A percentile compares a stretch with the other conserved stretches of the same genome.
These are phyloP conservation scores for Colletotrichum agaves DNA, from an alignment of 2,329 filamentous ascomycete species.

Conservation along the genomic window DNA sequence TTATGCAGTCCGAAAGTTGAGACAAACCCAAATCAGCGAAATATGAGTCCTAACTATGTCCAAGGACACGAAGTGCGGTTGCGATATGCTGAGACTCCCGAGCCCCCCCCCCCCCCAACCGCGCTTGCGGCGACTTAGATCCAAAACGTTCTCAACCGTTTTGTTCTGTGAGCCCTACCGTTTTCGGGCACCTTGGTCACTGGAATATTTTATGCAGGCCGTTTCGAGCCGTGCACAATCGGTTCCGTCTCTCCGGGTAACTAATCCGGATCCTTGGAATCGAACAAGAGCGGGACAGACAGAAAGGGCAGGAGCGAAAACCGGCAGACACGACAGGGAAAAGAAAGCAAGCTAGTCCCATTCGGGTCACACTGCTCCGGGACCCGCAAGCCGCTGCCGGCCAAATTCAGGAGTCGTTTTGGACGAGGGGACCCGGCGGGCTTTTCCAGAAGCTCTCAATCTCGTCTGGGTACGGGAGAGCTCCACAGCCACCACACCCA, in stretches of 20 bases:
- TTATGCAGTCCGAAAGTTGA: neutral
- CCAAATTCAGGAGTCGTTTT: slow-evolving; percentile 21
- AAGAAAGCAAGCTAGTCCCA: slow-evolving; percentile 8
- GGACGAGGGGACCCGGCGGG: neutral
- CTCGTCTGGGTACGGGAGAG: neutral
- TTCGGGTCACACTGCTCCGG: slow-evolving; percentile 8
- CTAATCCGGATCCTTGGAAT: slow-evolving; percentile 23
- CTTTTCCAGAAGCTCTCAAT: slow-evolving; percentile 30
- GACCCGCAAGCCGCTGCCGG: slow-evolving; percentile 28
- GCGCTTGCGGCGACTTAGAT: slow-evolving; percentile 8
- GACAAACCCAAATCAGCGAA: neutral
- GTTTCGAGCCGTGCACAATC: slow-evolving; percentile 6
- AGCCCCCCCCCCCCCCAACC: neutral
- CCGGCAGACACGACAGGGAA: neutral
- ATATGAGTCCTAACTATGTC: neutral
- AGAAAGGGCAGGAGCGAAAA: neutral
- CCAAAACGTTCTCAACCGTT: neutral
- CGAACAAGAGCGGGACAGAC: slow-evolving; percentile 28
- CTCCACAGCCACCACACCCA: too few relatives aligned
- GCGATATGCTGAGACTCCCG: neutral
- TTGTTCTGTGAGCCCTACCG: slow-evolving; percentile 7
- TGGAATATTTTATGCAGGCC: slow-evolving; percentile 10
- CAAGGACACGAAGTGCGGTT: neutral
- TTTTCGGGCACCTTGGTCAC: neutral
- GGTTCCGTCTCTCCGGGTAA: slow-evolving; percentile 23